Base-by-base conservation (phyloP, 495 filamentous ascomycete species). In the Hypoxylon perforatum region DNA sequence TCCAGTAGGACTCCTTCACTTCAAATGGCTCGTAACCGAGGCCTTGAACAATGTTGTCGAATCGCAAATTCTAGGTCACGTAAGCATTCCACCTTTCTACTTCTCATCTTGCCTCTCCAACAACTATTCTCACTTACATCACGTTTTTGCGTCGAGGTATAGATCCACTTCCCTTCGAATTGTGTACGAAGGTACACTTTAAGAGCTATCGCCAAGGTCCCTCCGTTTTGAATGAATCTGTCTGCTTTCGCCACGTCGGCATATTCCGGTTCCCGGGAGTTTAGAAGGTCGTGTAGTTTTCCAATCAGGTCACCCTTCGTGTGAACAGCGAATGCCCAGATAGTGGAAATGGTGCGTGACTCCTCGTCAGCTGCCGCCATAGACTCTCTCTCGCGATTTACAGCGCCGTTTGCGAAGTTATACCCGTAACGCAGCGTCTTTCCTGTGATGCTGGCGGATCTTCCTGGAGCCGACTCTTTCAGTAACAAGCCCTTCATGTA, bases 361-460 rank as follows among this genome's bases (percentile, higher is more conserved):
- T 65, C 64, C 4, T 65, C 51, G 19, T 50, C 38, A 21, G 64
- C 56, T 14, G 35, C n/a, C 2, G 60, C 57, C 0, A 68, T 19
- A 18, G 53, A 65, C 23, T 72, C 51, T 38, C 69, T 65, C 52
- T 72, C 64, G 18, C 69, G 64, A 46, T 68, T 72, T 14, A 61
- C 62, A 0, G 15, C 21, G 1, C 69, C 69, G 39, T 10, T 36
- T 36, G 57, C 57, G 23, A 72, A 68, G 36, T 72, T 72, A 39
- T 72, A 72, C 14, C 60, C 64, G 49, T 55, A 72, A 38, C 19
- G 45, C n/a, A 67, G 51, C 8, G 22, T 30, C 15, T 62, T 44
- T 22, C 62, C 62, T 0, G 64, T 65, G 15, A 65, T 59, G 19
- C 64, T 68, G 3, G 64, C 61, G 36, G 58, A 66, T 39, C 38